Percentiles rank a stretch among this genome's conserved stretches.
Evolutionary conservation across 2,329 filamentous ascomycete species (phyloP).

Genomic region (Sporothrix sp.): DNA sequence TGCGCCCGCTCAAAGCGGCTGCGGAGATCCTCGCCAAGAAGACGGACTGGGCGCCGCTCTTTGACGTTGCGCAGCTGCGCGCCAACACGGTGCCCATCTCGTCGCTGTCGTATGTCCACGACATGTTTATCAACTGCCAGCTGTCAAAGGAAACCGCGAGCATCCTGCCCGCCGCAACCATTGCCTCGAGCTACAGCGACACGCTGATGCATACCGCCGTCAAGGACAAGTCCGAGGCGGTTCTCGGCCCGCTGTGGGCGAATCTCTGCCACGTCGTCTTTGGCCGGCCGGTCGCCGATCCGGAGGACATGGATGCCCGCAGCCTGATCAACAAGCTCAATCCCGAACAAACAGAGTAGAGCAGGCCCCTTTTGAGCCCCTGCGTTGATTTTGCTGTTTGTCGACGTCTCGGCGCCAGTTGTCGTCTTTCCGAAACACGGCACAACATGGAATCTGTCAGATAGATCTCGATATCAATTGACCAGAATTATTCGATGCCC

Average conservation of each 20-base stretch:
- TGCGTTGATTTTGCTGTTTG: no score
- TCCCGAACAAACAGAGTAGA: no score
- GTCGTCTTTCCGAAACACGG: no score
- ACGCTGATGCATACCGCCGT: conserved; percentile 15
- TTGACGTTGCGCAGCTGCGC: conserved; percentile 8
- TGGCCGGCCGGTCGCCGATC: not conserved
- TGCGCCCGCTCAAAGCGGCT: conserved; percentile 10
- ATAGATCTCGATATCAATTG: no score
- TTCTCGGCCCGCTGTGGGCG: conserved; percentile 1
- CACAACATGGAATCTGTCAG: no score
- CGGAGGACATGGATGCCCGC: not conserved
- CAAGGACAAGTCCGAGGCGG: conserved; percentile 7
- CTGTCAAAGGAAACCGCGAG: conserved; percentile 3
- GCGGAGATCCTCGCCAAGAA: conserved; percentile 12
- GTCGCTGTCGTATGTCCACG: conserved; percentile 12
- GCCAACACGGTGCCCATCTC: conserved; percentile 15
- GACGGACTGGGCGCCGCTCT: conserved; percentile 12
- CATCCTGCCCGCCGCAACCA: not conserved
- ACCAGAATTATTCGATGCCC: no score
- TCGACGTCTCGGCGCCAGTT: no score
- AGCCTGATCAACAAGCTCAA: no score
- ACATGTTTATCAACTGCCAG: conserved; percentile 15
- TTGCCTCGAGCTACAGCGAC: not conserved
- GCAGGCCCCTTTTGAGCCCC: no score
- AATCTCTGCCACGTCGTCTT: not conserved